These are phyloP conservation scores for Eimeria necatrix DNA, from an alignment of 169 alveolate species.

Conservation along the genomic window DNA sequence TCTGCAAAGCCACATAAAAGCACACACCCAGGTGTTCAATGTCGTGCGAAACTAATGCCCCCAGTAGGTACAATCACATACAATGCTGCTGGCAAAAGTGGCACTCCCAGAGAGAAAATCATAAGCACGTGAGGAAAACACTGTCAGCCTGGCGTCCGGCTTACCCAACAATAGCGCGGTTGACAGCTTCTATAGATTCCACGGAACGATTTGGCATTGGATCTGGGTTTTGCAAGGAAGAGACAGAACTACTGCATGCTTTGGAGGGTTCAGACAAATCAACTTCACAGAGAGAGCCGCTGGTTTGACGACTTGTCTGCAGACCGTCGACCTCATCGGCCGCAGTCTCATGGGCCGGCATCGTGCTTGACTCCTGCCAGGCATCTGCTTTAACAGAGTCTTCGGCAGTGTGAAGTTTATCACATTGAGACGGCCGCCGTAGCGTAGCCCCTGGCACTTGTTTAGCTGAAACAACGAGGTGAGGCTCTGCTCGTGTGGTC, in stretches of 20 bases:
- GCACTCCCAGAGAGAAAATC: too few species aligned
- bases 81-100: too few species aligned
- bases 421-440: not conserved
- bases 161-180: constrained; percentile 33
- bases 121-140: not conserved
- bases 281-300: not conserved
- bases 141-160: not conserved
- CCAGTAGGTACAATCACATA: too few species aligned
- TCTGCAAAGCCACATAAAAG: not conserved
- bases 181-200: constrained; percentile 25
- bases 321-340: not conserved
- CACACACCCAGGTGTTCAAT: not conserved
- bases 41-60: too few species aligned
- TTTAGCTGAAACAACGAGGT: not conserved
- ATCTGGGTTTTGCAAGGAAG: not conserved
- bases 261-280: not conserved
- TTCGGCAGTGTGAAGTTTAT: not conserved
- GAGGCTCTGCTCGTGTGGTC: not conserved
- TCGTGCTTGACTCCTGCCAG: constrained; percentile 44
- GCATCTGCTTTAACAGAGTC: constrained; percentile 36
- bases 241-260: not conserved
- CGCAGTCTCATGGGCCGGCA: constrained; percentile 28
- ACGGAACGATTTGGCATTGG: constrained; percentile 9
- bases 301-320: not conserved
- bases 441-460: not conserved